Percentiles rank a stretch among this genome's conserved stretches.
phyloP scores from a whole-genome alignment of 2,329 filamentous ascomycete genomes.

The Cladosporium cucumerinum region DNA sequence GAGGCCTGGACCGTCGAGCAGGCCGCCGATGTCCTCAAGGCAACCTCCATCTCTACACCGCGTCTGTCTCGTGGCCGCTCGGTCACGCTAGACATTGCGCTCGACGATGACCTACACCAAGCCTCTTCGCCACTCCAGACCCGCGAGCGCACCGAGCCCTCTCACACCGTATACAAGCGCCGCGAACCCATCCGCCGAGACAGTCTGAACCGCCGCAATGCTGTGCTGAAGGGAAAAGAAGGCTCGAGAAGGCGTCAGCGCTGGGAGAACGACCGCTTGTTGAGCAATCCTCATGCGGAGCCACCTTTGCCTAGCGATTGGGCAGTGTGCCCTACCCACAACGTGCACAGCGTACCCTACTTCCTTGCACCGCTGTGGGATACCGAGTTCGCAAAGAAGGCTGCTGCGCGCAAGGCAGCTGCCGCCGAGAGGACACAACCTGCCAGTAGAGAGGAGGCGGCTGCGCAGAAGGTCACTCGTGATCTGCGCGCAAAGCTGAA shows the following conservation, averaged over 20 bases:
- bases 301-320: constrained; percentile 81
- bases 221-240: constrained; percentile 82
- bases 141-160: constrained; percentile 26
- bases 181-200: constrained; percentile 57
- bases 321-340: constrained; percentile 77
- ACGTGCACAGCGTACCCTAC: constrained; percentile 76
- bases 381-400: constrained; percentile 42
- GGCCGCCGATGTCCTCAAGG: constrained; percentile 42
- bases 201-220: constrained; percentile 66
- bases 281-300: constrained; percentile 80
- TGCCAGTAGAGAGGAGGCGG: constrained; percentile 42
- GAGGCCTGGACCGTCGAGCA: constrained; percentile 49
- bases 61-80: constrained; percentile 51
- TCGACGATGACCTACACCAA: constrained; percentile 51
- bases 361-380: constrained; percentile 88
- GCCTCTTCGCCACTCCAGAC: constrained; percentile 26
- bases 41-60: constrained; percentile 39
- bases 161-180: constrained; percentile 45
- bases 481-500: constrained; percentile 80
- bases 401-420: constrained; percentile 37
- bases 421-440: constrained; percentile 30
- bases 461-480: constrained; percentile 61
- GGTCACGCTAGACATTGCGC: constrained; percentile 67
- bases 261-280: constrained; percentile 93
- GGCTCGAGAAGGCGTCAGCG: constrained; percentile 79